Base-by-base conservation (phyloP, 2,329 filamentous ascomycete species). In the Trichoderma koningii region DNA sequence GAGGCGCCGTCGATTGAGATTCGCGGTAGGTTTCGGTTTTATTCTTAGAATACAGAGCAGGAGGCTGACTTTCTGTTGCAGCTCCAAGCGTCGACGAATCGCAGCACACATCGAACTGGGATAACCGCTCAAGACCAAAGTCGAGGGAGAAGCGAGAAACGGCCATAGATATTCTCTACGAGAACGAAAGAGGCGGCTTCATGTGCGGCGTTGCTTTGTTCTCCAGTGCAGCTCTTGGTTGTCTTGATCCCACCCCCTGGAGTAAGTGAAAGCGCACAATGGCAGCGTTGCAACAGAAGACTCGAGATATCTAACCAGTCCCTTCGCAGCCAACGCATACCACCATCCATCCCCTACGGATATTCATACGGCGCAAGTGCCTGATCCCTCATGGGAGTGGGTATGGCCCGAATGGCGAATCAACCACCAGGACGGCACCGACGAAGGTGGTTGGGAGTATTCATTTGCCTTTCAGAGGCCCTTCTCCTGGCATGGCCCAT, bases 321-420 rank as follows among this genome's bases (percentile, higher is more conserved):
- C 9, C 21, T 26, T 4, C n/a, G 5, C 15, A 78, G 76, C 93
- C 56, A 97, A 93, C 70, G 78, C 78, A 21, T 84, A 80, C 26
- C 82, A 87, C 70, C 85, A 85, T 67, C 76, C 85, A 12, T 88
- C 85, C 59, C 84, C 85, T 12, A 89, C 86, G 10, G 79, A 83
- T 73, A 96, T 94, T 68, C 86, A 89, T 66, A 97, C 92, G 66
- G 93, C 94, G 0, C 93, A 97, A 75, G 87, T 97, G 1, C 95
- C 95, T 0, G 95, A 99, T 74, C 95, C 95, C 6, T 92, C 89
- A 68, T 99, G 95, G 95, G 88, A 92, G 74, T 99, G 95, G 95
- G 87, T 79, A 1, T 89, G 86, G 86, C 81, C 85, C 2, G 85
- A 87, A 59, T 89, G 87, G 87, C 81, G 79, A 30, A 72, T 89